Percentiles rank a stretch among this genome's conserved stretches.
These are phyloP conservation scores for Buxus sempervirens DNA, from an alignment of 164 flowering plant genomes.

Conservation along the genomic window DNA sequence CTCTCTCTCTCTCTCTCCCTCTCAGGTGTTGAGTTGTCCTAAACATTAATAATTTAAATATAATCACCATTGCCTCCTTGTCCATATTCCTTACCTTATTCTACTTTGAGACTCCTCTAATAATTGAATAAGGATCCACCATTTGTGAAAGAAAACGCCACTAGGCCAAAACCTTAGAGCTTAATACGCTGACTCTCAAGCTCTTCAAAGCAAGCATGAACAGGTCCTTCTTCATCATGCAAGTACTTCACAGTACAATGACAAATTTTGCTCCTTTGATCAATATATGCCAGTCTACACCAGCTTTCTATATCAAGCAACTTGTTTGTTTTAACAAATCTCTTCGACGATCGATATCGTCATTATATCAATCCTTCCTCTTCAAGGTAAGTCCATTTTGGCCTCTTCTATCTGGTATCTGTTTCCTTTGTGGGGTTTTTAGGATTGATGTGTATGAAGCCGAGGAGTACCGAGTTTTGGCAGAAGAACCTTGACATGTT, in stretches of 20 bases:
- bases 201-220: not conserved
- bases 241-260: not conserved
- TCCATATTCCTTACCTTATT: no score
- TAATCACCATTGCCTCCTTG: no score
- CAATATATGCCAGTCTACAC: not conserved
- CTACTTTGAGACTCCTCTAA: no score
- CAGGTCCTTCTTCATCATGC: not conserved
- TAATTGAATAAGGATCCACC: no score
- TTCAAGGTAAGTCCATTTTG: slow-evolving; percentile 12
- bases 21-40: no score
- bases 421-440: slow-evolving; percentile 25
- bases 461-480: slow-evolving; percentile 5
- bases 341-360: not conserved
- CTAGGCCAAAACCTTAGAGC: no score
- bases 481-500: slow-evolving; percentile 24
- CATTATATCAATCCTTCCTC: slow-evolving; percentile 1
- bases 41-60: no score
- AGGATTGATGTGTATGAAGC: slow-evolving; percentile 13
- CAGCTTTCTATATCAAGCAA: not conserved
- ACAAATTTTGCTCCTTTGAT: not conserved
- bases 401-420: slow-evolving; percentile 12
- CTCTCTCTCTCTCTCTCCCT: no score
- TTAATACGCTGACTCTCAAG: no score
- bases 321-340: not conserved
- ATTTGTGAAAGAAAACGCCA: no score